phyloP scores from a whole-genome alignment of 129 eudicot species.

The Helichrysum umbraculigerum region DNA sequence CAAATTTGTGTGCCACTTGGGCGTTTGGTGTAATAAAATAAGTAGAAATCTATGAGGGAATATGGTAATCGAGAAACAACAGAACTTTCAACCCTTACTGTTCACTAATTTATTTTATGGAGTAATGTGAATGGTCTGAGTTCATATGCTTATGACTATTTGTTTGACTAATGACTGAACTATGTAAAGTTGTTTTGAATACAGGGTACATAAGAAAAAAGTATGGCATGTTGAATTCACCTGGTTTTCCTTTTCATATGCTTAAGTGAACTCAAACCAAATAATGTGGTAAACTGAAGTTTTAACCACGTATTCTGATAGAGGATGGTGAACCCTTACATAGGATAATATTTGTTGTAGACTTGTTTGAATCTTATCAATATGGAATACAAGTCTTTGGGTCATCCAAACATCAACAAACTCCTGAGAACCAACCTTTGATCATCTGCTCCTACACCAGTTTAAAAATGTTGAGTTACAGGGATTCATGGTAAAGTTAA shows the following conservation, averaged over 20 bases:
- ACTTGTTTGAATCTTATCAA: neutral
- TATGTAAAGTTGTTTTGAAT: neutral
- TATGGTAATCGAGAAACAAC: neutral
- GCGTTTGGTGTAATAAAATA: too few species aligned
- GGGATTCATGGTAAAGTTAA: conserved; percentile 22
- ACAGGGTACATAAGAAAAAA: neutral
- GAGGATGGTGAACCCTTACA: conserved; percentile 18
- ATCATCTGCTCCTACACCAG: neutral
- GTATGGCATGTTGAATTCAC: neutral
- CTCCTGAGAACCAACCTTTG: conserved; percentile 15
- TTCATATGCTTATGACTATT: neutral
- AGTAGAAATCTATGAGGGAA: neutral
- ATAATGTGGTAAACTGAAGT: conserved; percentile 10
- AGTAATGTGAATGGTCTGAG: neutral
- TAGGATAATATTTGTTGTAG: neutral
- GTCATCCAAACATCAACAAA: conserved; percentile 14
- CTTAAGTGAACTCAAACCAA: conserved; percentile 2
- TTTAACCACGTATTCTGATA: neutral
- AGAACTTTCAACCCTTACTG: neutral
- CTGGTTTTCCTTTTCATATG: neutral
- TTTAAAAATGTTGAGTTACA: neutral
- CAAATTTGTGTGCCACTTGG: neutral
- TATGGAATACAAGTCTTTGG: neutral
- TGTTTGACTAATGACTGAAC: neutral
- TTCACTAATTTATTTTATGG: neutral